Conservation (phyloP, 2,329 filamentous ascomycete species). For the Alternaria dauci region DNA sequence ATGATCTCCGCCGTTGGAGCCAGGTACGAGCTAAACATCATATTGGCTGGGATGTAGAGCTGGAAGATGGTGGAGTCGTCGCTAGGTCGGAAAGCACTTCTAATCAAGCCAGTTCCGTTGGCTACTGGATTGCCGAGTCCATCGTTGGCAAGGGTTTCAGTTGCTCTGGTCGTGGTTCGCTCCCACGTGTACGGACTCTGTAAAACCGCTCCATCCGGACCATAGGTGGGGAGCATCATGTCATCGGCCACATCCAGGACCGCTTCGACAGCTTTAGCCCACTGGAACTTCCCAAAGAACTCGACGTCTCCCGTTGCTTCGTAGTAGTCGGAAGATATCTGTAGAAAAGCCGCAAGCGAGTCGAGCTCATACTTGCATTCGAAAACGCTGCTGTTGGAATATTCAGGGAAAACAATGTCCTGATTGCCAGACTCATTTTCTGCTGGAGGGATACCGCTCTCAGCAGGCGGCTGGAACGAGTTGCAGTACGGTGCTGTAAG, state of each 20-base stretch:
- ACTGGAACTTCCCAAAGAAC: conserved; percentile 60
- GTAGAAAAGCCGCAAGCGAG: conserved; percentile 60
- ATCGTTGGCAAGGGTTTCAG: conserved; percentile 63
- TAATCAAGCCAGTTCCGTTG: conserved; percentile 58
- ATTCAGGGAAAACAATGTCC: conserved; percentile 56
- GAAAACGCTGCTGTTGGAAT: conserved; percentile 56
- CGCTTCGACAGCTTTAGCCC: conserved; percentile 56
- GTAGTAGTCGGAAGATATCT: conserved; percentile 61
- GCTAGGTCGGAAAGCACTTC: conserved; percentile 60
- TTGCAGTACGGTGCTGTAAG: conserved; percentile 65
- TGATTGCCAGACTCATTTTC: conserved; percentile 50
- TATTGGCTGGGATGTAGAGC: conserved; percentile 62
- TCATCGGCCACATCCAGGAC: conserved; percentile 56
- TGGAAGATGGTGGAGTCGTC: conserved; percentile 62
- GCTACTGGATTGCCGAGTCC: conserved; percentile 60
- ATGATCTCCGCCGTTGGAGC: conserved; percentile 62
- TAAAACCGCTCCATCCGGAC: conserved; percentile 55
- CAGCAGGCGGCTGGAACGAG: conserved; percentile 61
- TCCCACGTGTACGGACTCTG: conserved; percentile 57
- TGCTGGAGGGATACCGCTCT: conserved; percentile 54
- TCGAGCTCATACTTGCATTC: conserved; percentile 65
- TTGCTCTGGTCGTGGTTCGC: conserved; percentile 54
- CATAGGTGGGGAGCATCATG: conserved; percentile 60
- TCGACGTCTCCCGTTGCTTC: conserved; percentile 56
- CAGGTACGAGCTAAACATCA: conserved; percentile 77